phyloP scores from a whole-genome alignment of 371 early-diverging fungal genomes.

The Capillidium heterosporum region DNA sequence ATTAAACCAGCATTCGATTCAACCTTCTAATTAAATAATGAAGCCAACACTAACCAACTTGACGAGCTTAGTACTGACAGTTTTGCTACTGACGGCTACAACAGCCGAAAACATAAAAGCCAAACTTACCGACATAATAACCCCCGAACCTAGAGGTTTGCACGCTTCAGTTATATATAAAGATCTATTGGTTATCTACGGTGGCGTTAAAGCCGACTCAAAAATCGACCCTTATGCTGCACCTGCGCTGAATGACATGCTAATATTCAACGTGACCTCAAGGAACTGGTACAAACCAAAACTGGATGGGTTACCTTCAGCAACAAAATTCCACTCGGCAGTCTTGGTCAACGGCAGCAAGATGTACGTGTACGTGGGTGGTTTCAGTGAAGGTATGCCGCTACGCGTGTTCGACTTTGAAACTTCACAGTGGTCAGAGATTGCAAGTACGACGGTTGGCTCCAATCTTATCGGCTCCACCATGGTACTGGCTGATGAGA shows the following conservation, averaged over 20 bases:
- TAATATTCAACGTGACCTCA: background rate
- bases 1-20: no score
- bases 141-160: no score
- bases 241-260: background rate
- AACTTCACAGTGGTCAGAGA: background rate
- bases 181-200: constrained; percentile 3
- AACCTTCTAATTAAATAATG: no score
- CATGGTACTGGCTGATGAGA: background rate
- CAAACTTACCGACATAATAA: no score
- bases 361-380: background rate
- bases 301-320: background rate
- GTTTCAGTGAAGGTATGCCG: background rate
- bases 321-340: constrained; percentile 2
- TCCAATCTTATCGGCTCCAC: background rate
- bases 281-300: constrained; percentile 1
- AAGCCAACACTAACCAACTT: no score
- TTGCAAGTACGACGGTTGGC: background rate
- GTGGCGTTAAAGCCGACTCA: background rate
- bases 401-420: background rate
- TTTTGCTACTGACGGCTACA: no score
- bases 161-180: background rate
- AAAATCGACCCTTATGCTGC: background rate
- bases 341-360: background rate
- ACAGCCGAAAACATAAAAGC: no score
- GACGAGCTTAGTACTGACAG: no score